Base-by-base conservation (phyloP, 2,329 filamentous ascomycete genomes). In the Dactylonectria macrodidyma region DNA sequence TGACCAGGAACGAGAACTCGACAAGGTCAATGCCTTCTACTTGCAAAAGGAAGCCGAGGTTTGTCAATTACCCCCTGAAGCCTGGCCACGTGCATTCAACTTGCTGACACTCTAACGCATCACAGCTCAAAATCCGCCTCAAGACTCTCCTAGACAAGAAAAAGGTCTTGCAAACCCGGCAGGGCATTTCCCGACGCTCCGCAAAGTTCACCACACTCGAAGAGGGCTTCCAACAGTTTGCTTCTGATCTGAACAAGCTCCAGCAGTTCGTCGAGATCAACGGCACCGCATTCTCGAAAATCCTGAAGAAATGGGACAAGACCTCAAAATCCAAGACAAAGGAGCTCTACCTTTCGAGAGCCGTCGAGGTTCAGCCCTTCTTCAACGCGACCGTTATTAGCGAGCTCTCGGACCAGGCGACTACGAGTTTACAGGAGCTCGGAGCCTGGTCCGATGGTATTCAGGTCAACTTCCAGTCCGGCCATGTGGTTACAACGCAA, bases 251-350 rank as follows among this genome's bases (percentile, higher is more conserved):
- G 52, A 97, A 97, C 84, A 99, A 99, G 83, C 89, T 99, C 16
- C 95, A 98, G 85, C 96, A 98, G 85, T 99, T 98, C 81, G 95
- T 99, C 72, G 95, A 98, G 81, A 93, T 98, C 79, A 99, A 99
- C 79, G 95, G 96, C 77, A 98, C 94, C 2, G 96, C 95, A 16
- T 98, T 98, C 80, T 98, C 95, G 33, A 99, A 99, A 82, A 99
- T 99, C 67, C 85, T 99, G 71, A 99, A 99, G 84, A 99, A 99
- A 89, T 99, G 96, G 96, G 96, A 99, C 84, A 99, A 99, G 88
- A 98, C 95, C 1, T 98, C 95, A 74, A 99, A 98, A 87, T 98
- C 95, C 59, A 95, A 95, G 81, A 98, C 96, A 67, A 99, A 99
- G 81, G 96, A 98, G 83, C 89, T 98, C 47, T 99, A 98, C 79